These are phyloP conservation scores for Papiliotrema terrestris DNA, from an alignment of 1,284 basidiomycete genomes.

Conservation along the genomic window DNA sequence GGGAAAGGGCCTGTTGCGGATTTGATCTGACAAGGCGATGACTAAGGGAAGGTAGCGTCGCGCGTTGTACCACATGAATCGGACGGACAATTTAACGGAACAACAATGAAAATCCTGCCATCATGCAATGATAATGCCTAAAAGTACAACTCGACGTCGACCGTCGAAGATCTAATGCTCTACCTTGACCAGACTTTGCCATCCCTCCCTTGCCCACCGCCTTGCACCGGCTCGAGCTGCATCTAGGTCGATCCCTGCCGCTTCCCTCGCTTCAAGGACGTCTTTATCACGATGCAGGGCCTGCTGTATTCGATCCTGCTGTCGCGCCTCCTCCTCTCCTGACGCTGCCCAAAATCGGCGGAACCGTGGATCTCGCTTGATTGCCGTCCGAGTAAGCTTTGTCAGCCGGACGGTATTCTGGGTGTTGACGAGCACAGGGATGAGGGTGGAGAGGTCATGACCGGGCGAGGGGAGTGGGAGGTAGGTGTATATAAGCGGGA, in stretches of 20 bases:
- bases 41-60: no score
- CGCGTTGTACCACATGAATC: no score
- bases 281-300: not conserved
- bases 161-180: not conserved
- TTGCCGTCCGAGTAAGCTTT: constrained; percentile 13
- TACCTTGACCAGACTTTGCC: constrained; percentile 3
- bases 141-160: not conserved
- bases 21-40: constrained; percentile 15
- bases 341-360: not conserved
- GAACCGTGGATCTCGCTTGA: constrained; percentile 7
- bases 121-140: not conserved
- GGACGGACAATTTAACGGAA: not conserved
- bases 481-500: constrained; percentile 28
- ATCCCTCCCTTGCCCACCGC: constrained; percentile 6
- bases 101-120: not conserved
- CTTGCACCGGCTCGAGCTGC: not conserved
- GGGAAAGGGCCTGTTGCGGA: constrained; percentile 28
- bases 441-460: constrained; percentile 3
- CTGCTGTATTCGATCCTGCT: not conserved
- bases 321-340: not conserved
- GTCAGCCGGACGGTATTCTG: constrained; percentile 19
- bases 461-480: constrained; percentile 20
- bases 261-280: not conserved
- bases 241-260: not conserved
- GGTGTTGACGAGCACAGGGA: constrained; percentile 13